Percentiles rank a stretch among this genome's conserved stretches.
These are phyloP conservation scores for Suillus variegatus DNA, from an alignment of 768 basidiomycete genomes.

Conservation along the genomic window DNA sequence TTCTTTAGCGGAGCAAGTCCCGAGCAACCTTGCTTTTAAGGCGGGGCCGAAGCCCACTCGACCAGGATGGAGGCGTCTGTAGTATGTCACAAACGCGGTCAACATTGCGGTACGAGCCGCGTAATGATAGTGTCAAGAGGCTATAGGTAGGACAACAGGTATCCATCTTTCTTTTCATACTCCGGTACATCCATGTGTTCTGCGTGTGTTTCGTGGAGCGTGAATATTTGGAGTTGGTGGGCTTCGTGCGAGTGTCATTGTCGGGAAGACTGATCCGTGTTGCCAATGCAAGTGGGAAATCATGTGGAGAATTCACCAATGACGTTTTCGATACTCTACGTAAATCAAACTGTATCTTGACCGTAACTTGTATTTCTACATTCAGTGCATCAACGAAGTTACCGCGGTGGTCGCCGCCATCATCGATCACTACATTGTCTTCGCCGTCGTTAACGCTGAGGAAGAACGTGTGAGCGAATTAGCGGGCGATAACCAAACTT, in stretches of 20 bases:
- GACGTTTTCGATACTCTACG: constrained; percentile 6
- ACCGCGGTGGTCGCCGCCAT: neutral
- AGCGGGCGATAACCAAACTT: constrained; percentile 4
- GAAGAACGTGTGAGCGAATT: constrained; percentile 8
- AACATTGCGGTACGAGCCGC: neutral
- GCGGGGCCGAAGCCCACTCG: neutral
- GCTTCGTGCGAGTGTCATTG: neutral
- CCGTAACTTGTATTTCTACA: neutral
- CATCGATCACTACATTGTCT: neutral
- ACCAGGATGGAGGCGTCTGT: neutral
- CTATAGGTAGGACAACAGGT: neutral
- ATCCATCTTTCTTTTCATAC: neutral
- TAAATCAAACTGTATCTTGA: neutral
- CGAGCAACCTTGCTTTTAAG: neutral
- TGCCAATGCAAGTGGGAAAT: neutral
- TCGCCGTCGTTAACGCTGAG: neutral
- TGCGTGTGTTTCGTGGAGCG: neutral
- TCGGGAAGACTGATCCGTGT: constrained; percentile 3
- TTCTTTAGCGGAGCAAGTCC: neutral
- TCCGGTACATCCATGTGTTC: neutral
- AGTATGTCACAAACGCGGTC: neutral
- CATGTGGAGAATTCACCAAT: neutral
- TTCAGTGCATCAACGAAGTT: neutral
- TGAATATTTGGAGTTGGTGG: neutral
- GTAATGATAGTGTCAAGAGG: neutral